Evolutionary conservation across 371 early-diverging fungal species (phyloP), one percentile per base, ranked within the genome.

Genomic region (Rhizopus sp.): DNA sequence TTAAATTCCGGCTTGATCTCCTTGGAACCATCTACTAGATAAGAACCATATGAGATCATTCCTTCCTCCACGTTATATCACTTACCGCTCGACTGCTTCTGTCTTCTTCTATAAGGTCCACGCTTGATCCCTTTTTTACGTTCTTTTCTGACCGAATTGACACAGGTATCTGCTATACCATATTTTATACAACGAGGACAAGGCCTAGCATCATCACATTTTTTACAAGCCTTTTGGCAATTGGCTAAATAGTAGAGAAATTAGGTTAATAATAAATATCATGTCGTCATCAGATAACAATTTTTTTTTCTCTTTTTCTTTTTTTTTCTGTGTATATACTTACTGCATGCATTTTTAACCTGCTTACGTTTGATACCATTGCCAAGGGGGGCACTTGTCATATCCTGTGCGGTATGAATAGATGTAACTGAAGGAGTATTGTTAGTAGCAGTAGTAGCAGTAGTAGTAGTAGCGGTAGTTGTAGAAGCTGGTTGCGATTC

Each of bases 211-310:
- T 93, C 88, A 64, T 92, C 94, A 64, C 96, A 95, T 70, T 93
- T 94, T 73, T 95, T 95, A 71, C 96, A 95, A 0, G 95, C 93
- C 60, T 88, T 88, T 77, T 93, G 92, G 61, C 96, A 95, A 60
- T 94, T 93, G 55, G 89, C 90, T 83, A 53, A 48, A 44, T 9
- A 46, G 7, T 53, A 41, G 32, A 29, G 53, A 55, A 42, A 58
- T 31, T 37, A 44, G 37, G 16, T 32, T 48, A 29, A 53, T 16
- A 29, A 47, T 30, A 37, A 29, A 41, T n/a, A 3, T 29, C 5
- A 47, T 57, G 51, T 63, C 40, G 62, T 62, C 52, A 62, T 37
- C 39, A 57, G 13, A 42, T 35, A 57, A 57, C 31, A 50, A 33
- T 33, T 38, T 57, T 57, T 40, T 37, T 16, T 33, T 7, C 9